These are phyloP conservation scores for Magnolia officinalis DNA, from an alignment of 164 flowering plant species.

Conservation along the genomic window DNA sequence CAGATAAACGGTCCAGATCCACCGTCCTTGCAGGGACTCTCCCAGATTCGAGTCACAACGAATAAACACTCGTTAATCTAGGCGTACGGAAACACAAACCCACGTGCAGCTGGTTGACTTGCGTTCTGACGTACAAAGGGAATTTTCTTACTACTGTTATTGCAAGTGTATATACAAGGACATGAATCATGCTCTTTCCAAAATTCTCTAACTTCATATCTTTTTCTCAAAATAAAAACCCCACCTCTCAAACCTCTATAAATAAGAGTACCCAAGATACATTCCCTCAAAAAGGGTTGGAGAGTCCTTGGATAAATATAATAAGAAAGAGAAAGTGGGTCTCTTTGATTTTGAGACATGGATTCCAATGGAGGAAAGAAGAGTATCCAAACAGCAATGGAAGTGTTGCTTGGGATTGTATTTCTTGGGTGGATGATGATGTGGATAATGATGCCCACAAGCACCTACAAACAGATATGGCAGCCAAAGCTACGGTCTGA, in stretches of 20 bases:
- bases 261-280: neutral
- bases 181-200: neutral
- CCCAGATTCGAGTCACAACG: neutral
- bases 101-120: neutral
- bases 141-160: neutral
- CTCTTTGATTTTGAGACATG: neutral
- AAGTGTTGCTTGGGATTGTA: slow-evolving; percentile 5
- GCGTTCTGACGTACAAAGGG: neutral
- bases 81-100: neutral
- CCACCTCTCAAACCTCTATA: neutral
- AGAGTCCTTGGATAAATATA: neutral
- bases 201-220: neutral
- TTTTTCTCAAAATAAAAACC: neutral
- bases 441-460: slow-evolving; percentile 11
- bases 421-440: slow-evolving; percentile 11
- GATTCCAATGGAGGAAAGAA: neutral
- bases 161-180: neutral
- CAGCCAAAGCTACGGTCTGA: neutral
- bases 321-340: neutral
- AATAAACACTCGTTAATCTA: neutral
- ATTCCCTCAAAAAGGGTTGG: neutral
- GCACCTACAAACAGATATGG: slow-evolving; percentile 8
- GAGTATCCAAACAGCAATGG: neutral
- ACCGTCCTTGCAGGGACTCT: too few species aligned
- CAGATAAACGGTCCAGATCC: too few species aligned